Evolutionary conservation across 768 basidiomycete genomes (phyloP).

Genomic region (Calvatia gigantea): DNA sequence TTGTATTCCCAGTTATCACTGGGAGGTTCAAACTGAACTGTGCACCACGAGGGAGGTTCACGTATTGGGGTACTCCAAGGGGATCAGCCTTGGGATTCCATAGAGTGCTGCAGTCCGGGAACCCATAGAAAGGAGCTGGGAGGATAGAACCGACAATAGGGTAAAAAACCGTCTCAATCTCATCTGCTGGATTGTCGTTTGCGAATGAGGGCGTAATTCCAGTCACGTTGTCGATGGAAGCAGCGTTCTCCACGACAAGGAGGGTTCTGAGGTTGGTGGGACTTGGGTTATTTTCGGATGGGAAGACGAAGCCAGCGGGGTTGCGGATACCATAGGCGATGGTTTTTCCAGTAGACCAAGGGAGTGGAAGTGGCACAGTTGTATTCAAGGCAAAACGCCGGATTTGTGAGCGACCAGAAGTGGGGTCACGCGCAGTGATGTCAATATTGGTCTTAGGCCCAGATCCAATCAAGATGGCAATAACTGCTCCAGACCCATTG

Average conservation of each 20-base stretch:
- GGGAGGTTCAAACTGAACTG: slow-evolving; percentile 38
- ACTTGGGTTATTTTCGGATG: slow-evolving; percentile 12
- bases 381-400: slow-evolving; percentile 24
- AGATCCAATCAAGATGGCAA: slow-evolving; percentile 32
- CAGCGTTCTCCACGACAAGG: slow-evolving; percentile 40
- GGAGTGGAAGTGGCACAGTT: slow-evolving; percentile 16
- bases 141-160: neutral
- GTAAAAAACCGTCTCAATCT: slow-evolving; percentile 28
- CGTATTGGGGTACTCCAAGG: slow-evolving; percentile 34
- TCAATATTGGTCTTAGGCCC: slow-evolving; percentile 40
- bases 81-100: slow-evolving; percentile 43
- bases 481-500: slow-evolving; percentile 11
- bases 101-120: slow-evolving; percentile 40
- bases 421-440: slow-evolving; percentile 36
- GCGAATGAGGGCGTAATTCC: slow-evolving; percentile 36
- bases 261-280: slow-evolving; percentile 17
- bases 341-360: slow-evolving; percentile 29
- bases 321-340: slow-evolving; percentile 43
- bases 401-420: slow-evolving; percentile 40
- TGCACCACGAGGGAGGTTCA: slow-evolving; percentile 24
- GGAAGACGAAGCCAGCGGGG: slow-evolving; percentile 38
- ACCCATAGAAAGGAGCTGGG: slow-evolving; percentile 30
- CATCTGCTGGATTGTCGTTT: slow-evolving; percentile 44
- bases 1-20: slow-evolving; percentile 1
- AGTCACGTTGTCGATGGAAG: slow-evolving; percentile 37